phyloP scores from a whole-genome alignment of 352 stramenopile genomes.

The Pythium coloratum region DNA sequence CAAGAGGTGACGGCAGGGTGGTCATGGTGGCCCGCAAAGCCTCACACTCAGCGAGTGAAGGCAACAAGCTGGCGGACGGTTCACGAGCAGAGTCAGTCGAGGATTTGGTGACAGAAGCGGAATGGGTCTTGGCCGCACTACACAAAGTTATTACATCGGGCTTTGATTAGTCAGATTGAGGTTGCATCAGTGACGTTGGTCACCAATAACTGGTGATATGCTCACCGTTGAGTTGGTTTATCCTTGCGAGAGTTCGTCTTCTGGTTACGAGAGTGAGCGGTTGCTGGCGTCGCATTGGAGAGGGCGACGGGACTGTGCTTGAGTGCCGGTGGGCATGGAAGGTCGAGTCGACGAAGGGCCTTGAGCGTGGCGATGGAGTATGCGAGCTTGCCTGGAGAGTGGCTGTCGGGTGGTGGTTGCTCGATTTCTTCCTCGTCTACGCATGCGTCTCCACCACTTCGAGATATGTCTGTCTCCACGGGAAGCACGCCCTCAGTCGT shows the following conservation, averaged over 20 bases:
- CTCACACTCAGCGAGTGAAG: slow-evolving; percentile 12
- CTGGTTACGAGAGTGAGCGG: background rate
- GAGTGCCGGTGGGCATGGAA: slow-evolving; percentile 6
- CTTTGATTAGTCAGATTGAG: background rate
- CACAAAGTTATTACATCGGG: background rate
- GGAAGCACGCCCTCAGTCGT: too few relatives aligned
- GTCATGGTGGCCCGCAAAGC: background rate
- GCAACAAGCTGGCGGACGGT: background rate
- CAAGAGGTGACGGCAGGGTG: slow-evolving; percentile 10
- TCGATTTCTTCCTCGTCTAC: background rate
- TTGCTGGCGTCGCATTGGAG: background rate
- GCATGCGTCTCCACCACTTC: background rate
- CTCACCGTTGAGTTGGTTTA: background rate
- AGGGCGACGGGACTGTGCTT: slow-evolving; percentile 1
- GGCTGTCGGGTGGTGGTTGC: background rate
- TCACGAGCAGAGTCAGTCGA: background rate
- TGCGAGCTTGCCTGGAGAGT: background rate
- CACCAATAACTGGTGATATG: background rate
- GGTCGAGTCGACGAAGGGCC: background rate
- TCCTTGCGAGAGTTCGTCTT: background rate
- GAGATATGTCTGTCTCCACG: too few relatives aligned
- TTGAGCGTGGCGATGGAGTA: slow-evolving; percentile 24
- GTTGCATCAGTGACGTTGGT: background rate
- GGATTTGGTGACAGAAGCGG: background rate
- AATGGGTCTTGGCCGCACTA: background rate